Conservation (phyloP, 495 filamentous ascomycete species). For the Lasiosphaeria ovina region DNA sequence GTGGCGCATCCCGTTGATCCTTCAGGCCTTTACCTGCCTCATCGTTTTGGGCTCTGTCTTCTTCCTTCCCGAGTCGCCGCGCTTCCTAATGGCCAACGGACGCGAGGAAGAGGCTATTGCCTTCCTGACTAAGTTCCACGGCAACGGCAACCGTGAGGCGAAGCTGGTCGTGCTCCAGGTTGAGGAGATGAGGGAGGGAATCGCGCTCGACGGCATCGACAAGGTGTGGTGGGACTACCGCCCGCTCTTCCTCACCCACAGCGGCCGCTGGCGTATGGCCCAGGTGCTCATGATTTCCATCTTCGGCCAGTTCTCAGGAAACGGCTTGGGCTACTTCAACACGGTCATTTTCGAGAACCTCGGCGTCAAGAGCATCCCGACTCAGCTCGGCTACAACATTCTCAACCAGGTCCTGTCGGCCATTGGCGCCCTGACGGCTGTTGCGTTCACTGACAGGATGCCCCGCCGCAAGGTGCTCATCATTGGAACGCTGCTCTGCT, state of each 20-base stretch:
- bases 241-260: constrained; percentile 43
- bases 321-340: constrained; percentile 46
- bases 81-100: constrained; percentile 59
- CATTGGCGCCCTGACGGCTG: constrained; percentile 44
- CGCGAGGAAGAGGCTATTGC: constrained; percentile 50
- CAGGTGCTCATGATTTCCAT: constrained; percentile 53
- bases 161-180: constrained; percentile 55
- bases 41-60: constrained; percentile 52
- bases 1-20: constrained; percentile 48
- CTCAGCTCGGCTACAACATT: constrained; percentile 46
- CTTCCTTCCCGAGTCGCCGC: constrained; percentile 63
- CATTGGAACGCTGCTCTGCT: constrained; percentile 46
- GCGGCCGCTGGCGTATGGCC: constrained; percentile 46
- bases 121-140: constrained; percentile 59
- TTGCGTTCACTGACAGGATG: constrained; percentile 43
- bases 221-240: constrained; percentile 48
- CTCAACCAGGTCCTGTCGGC: constrained; percentile 46
- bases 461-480: constrained; percentile 45
- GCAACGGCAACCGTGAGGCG: constrained; percentile 51
- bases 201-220: constrained; percentile 54
- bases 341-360: constrained; percentile 35
- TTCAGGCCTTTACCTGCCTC: constrained; percentile 44
- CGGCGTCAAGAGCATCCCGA: constrained; percentile 30
- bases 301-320: constrained; percentile 54
- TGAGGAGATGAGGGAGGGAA: constrained; percentile 59